These are phyloP conservation scores for Metschnikowia dekortorum DNA, from an alignment of 805 yeast genomes.

Conservation along the genomic window DNA sequence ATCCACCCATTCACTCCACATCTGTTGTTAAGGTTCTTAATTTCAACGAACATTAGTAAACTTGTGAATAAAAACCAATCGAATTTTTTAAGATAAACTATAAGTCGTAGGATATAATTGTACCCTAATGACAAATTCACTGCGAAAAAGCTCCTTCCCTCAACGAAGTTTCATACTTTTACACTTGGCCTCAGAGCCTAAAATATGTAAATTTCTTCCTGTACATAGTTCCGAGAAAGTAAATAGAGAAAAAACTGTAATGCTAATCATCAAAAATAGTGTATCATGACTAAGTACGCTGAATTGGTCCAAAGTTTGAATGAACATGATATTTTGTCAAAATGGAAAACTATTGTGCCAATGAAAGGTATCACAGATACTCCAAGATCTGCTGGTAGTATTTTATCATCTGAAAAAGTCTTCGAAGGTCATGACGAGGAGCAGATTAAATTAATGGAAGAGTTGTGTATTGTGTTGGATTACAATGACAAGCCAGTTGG, in stretches of 20 bases:
- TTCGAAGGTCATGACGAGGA: conserved; percentile 89
- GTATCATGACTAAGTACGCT: conserved; percentile 34
- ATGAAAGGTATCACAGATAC: conserved; percentile 57
- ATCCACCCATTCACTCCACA: too few species aligned
- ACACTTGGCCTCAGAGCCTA: not conserved
- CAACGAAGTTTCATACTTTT: too few species aligned
- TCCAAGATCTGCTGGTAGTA: conserved; percentile 30
- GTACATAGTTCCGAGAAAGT: not conserved
- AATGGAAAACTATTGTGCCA: conserved; percentile 69
- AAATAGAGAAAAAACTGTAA: not conserved
- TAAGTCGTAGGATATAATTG: too few species aligned
- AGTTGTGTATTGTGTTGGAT: conserved; percentile 90
- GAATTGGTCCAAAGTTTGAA: conserved; percentile 50
- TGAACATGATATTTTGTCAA: conserved; percentile 45
- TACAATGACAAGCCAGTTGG: conserved; percentile 85
- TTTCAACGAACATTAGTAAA: too few species aligned
- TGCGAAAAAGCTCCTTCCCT: too few species aligned
- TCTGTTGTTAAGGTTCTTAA: too few species aligned
- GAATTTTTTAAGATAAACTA: too few species aligned
- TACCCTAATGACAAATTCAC: too few species aligned
- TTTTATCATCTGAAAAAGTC: conserved; percentile 32
- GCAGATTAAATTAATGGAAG: conserved; percentile 93
- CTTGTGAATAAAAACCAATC: too few species aligned
- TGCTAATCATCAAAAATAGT: not conserved
- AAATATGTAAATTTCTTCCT: not conserved